Conservation (phyloP, 176 grass and related monocot species). For the Oryza officinalis region DNA sequence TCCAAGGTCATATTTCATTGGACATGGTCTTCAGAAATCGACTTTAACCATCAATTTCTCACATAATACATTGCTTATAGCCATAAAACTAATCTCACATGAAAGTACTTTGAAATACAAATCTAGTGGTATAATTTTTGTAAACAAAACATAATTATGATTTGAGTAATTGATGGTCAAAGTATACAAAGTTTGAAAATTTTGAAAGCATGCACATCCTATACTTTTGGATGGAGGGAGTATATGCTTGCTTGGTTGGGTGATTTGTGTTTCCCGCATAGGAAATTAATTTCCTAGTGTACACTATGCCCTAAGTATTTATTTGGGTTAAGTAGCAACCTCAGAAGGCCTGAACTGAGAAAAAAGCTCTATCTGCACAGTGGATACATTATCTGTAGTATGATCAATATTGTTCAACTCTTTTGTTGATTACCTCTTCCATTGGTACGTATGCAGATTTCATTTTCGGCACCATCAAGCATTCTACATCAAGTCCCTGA, state of each 20-base stretch:
- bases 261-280: conserved; percentile 4
- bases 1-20: too few relatives aligned
- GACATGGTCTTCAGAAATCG: too few relatives aligned
- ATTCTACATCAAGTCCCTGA: conserved; percentile 97
- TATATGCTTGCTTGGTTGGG: conserved; percentile 5
- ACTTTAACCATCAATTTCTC: too few relatives aligned
- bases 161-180: too few relatives aligned
- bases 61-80: too few relatives aligned
- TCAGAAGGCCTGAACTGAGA: neutral
- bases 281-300: conserved; percentile 2
- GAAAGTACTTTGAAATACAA: too few relatives aligned
- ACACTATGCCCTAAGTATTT: neutral
- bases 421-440: conserved; percentile 20
- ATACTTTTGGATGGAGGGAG: too few relatives aligned
- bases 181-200: too few relatives aligned
- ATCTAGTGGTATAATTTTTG: too few relatives aligned
- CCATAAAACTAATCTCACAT: too few relatives aligned
- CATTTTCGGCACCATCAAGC: conserved; percentile 56
- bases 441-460: conserved; percentile 53
- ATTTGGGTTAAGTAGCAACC: conserved; percentile 5
- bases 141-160: too few relatives aligned
- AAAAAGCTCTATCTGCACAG: neutral
- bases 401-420: neutral
- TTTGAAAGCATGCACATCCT: too few relatives aligned
- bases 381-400: conserved; percentile 23